Percentiles rank a stretch among this genome's conserved stretches.
Conservation (phyloP, 1,139 yeast genomes). For the Saccharomyces pastorianus region DNA sequence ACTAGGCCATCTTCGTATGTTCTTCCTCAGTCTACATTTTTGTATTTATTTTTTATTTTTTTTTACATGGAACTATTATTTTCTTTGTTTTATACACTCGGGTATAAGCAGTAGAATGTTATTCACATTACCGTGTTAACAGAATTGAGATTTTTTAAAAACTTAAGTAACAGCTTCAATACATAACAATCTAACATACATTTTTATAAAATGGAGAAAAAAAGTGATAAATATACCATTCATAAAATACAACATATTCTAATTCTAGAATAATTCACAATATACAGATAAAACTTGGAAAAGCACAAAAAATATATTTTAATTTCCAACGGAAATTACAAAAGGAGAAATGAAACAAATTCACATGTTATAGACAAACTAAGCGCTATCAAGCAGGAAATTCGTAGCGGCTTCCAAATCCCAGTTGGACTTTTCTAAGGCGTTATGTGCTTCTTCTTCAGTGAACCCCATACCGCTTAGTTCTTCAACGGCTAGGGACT, state of each 20-base stretch:
- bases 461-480: constrained; percentile 87
- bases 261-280: not conserved
- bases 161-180: not conserved
- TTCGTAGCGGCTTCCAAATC: constrained; percentile 80
- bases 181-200: not conserved
- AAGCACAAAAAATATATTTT: not conserved
- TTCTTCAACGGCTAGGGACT: constrained; percentile 54
- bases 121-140: not conserved
- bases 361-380: not conserved
- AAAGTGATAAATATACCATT: constrained; percentile 14
- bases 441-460: constrained; percentile 53
- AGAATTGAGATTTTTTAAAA: not conserved
- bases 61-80: not conserved
- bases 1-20: no score
- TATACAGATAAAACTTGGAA: not conserved
- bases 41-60: no score
- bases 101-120: no score
- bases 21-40: no score
- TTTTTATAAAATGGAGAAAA: not conserved
- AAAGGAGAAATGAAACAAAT: not conserved
- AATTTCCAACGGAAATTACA: not conserved
- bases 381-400: constrained; percentile 62
- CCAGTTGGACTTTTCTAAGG: constrained; percentile 64
- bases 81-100: not conserved
- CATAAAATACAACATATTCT: not conserved